phyloP scores from a whole-genome alignment of 108 stramenopile genomes.

The Cyclostephanos tholiformis region DNA sequence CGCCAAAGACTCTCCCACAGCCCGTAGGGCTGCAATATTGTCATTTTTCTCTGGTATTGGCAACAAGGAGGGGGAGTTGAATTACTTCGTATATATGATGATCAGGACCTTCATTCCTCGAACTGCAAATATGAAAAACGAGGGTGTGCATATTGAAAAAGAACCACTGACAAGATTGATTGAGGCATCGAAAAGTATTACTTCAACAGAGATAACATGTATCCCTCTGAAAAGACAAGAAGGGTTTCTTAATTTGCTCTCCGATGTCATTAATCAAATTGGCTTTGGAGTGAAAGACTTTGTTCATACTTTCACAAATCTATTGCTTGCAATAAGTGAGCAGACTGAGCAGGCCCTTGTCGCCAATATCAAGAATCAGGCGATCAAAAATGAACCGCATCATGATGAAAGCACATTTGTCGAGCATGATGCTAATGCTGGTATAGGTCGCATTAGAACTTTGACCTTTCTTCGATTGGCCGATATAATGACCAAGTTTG shows the following conservation, averaged over 20 bases:
- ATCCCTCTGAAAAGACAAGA: conserved; percentile 61
- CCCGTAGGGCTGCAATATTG: conserved; percentile 73
- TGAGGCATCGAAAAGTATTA: conserved; percentile 24
- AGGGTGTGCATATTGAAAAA: conserved; percentile 32
- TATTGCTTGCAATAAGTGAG: conserved; percentile 61
- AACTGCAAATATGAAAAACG: conserved; percentile 22
- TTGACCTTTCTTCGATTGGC: conserved; percentile 68
- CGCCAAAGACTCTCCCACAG: conserved; percentile 76
- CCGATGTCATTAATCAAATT: conserved; percentile 74
- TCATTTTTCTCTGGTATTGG: conserved; percentile 79
- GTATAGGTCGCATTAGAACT: conserved; percentile 57
- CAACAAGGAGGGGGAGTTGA: conserved; percentile 58
- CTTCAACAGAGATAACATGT: conserved; percentile 23
- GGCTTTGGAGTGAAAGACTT: conserved; percentile 63
- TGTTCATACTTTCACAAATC: conserved; percentile 55
- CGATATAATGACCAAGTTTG: conserved; percentile 69
- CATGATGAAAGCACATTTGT: conserved; percentile 24
- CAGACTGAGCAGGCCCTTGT: conserved; percentile 43
- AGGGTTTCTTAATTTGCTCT: conserved; percentile 83
- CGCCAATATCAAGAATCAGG: conserved; percentile 26
- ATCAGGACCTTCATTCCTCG: conserved; percentile 66
- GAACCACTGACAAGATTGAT: conserved; percentile 27
- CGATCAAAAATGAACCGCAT: conserved; percentile 9
- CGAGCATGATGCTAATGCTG: conserved; percentile 28
- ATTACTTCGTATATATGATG: conserved; percentile 79